Base-by-base conservation (phyloP, 805 yeast species). In the Zygotorulaspora florentina region DNA sequence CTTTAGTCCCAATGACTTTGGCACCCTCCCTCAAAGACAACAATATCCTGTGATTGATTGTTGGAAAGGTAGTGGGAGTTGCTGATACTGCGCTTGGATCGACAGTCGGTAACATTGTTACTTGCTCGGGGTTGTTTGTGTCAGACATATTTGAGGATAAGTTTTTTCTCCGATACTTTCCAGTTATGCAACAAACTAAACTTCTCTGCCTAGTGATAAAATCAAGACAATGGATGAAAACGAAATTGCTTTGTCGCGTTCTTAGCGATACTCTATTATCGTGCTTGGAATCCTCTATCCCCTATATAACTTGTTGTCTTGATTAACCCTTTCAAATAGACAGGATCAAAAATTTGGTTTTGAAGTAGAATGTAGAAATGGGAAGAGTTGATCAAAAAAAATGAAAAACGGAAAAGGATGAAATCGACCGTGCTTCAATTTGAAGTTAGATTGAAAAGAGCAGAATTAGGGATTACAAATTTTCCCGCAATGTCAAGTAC, bases 21-120 rank as follows among this genome's bases (percentile, higher is more conserved):
- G 96, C 96, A 10, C 95, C 90, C 65, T 89, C 96, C 60, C 83
- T 85, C 45, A 89, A 78, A 2, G 93, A 81, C 15, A 89, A 85
- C 25, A 89, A 73, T 1, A 87, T 76, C 51, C 73, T 62, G 51
- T 54, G 59, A 20, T 50, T 55, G 33, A 53, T 48, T 13, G 54
- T 54, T 12, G 53, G 48, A 20, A 38, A 39, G 13, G 47, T 36
- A 25, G 38, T 18, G 13, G 42, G 27, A 16, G 35, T 29, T 15
- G 35, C 29, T 13, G 38, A 29, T 20, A 16, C 15, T 29, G 15
- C 9, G 8, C 15, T 12, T 4, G 33, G 33, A 33, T n/a, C 36
- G 20, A n/a, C 36, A 33, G 5, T 16, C 16, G 20, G 20, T 16
- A 16, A 16, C 36, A 33, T 33, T 16, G 36, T 6, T 33, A 13